phyloP scores from a whole-genome alignment of 2,329 filamentous ascomycete species.

The Trichoderma citrinoviride region DNA sequence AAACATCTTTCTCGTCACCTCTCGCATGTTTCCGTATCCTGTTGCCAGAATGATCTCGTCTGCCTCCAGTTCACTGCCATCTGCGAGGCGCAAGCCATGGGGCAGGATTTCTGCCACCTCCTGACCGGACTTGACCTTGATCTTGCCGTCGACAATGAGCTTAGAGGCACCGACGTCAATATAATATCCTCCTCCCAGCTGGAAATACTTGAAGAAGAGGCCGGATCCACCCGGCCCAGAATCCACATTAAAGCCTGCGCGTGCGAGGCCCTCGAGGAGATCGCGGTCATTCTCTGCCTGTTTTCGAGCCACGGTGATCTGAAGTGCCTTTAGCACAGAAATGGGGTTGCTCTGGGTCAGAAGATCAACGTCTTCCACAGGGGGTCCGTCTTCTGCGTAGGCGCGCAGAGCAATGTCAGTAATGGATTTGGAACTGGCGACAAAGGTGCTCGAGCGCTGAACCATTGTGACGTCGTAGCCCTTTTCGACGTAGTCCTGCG shows the following conservation, averaged over 20 bases:
- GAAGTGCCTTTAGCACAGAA: conserved; percentile 58
- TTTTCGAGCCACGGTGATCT: conserved; percentile 42
- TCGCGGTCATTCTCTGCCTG: conserved; percentile 40
- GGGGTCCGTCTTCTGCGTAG: conserved; percentile 52
- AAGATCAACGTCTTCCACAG: conserved; percentile 65
- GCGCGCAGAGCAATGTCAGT: conserved; percentile 52
- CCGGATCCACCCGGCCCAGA: conserved; percentile 55
- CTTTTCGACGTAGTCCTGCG: conserved; percentile 64
- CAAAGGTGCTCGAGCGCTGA: conserved; percentile 64
- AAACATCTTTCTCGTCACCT: conserved; percentile 58
- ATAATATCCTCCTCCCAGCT: conserved; percentile 67
- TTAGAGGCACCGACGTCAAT: conserved; percentile 64
- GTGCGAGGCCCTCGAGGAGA: conserved; percentile 45
- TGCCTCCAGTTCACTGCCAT: conserved; percentile 55
- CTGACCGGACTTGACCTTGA: conserved; percentile 60
- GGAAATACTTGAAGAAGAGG: conserved; percentile 61
- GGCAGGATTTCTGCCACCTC: conserved; percentile 52
- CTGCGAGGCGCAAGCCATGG: conserved; percentile 46
- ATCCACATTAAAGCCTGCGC: conserved; percentile 61
- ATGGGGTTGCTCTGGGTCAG: conserved; percentile 56
- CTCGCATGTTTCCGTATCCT: conserved; percentile 67
- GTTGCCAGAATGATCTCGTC: conserved; percentile 64
- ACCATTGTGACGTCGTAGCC: conserved; percentile 68
- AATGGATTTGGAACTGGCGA: conserved; percentile 56
- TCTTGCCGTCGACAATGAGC: conserved; percentile 61